Evolutionary conservation across 148 eudicot genomes (phyloP), one percentile per base, ranked within the genome.

Genomic region (Bassia scoparia): DNA sequence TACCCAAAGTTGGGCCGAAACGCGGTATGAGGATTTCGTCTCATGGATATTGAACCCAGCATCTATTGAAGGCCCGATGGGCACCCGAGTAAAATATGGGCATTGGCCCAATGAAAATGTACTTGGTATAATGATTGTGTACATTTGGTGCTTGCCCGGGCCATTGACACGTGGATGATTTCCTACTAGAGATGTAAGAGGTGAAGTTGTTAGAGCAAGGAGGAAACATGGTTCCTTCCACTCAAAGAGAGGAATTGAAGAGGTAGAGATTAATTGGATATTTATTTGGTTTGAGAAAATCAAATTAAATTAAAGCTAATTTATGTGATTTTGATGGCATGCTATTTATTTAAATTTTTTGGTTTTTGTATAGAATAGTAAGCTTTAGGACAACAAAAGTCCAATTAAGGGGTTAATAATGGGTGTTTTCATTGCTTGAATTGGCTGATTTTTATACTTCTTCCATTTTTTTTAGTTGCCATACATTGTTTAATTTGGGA

Each of bases 111-210:
- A 83, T 55, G 81, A 77, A 68, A 84, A 82, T 4, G 79, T 69
- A 69, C 68, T 5, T 76, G 69, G 60, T 61, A 61, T 7, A 69
- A 69, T 61, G 74, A 76, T 69, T 76, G 74, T 76, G 74, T 76
- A 1, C 79, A 76, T 49, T n/a, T 76, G 79, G 89, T 89, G 94
- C 34, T 75, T 89, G 73, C 92, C 92, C 4, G 91, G 95, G 15
- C 84, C 91, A 86, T 89, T 65, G 90, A 87, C 30, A 71, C 85
- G 35, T 86, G 89, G 89, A 62, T 41, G 86, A 84, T 73, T 75
- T 88, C 64, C 77, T 88, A 77, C 71, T 82, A 46, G 84, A 88
- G 23, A 79, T 86, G 76, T 88, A 60, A 83, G 80, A 73, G 79
- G 53, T 66, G 89, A 83, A 63, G 87, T 79, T 0, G 67, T 76